phyloP scores from a whole-genome alignment of 2,329 filamentous ascomycete genomes.

The Nigrospora oryzae region DNA sequence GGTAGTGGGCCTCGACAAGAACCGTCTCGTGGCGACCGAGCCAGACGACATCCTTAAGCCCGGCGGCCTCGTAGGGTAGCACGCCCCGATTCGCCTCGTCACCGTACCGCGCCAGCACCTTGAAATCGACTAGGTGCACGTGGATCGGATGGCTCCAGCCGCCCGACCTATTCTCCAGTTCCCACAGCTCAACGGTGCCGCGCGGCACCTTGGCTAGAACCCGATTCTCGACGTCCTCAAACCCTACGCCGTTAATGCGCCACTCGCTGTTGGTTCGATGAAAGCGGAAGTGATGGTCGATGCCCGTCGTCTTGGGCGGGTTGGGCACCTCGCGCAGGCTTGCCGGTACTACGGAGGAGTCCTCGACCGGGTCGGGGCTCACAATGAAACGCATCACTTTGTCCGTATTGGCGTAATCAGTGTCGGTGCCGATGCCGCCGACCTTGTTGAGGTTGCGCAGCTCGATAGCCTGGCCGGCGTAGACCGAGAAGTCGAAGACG shows the following conservation, averaged over 20 bases:
- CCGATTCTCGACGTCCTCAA: conserved; percentile 35
- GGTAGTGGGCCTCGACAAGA: conserved; percentile 39
- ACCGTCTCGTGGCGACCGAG: conserved; percentile 41
- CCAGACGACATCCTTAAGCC: conserved; percentile 51
- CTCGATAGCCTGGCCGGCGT: conserved; percentile 37
- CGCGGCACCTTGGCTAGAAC: conserved; percentile 37
- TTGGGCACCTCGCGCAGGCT: conserved; percentile 27
- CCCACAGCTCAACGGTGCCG: conserved; percentile 39
- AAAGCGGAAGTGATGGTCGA: conserved; percentile 37
- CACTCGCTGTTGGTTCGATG: conserved; percentile 33
- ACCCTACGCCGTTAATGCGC: conserved; percentile 42
- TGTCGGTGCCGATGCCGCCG: conserved; percentile 30
- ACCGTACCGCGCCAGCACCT: conserved; percentile 38
- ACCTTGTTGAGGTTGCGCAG: conserved; percentile 20
- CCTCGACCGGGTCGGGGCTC: conserved; percentile 17
- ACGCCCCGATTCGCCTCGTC: conserved; percentile 28
- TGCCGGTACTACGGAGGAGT: conserved; percentile 24
- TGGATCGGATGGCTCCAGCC: conserved; percentile 47
- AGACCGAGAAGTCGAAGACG: conserved; percentile 44
- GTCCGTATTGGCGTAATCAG: conserved; percentile 42
- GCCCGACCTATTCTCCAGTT: conserved; percentile 38
- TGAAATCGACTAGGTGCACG: conserved; percentile 51
- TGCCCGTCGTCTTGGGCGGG: conserved; percentile 22
- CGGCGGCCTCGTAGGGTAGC: conserved; percentile 42
- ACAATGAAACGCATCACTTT: conserved; percentile 20